Percentiles rank a stretch among this genome's conserved stretches.
These are phyloP conservation scores for Achlya hypogyna DNA, from an alignment of 352 stramenopile genomes.

Conservation along the genomic window DNA sequence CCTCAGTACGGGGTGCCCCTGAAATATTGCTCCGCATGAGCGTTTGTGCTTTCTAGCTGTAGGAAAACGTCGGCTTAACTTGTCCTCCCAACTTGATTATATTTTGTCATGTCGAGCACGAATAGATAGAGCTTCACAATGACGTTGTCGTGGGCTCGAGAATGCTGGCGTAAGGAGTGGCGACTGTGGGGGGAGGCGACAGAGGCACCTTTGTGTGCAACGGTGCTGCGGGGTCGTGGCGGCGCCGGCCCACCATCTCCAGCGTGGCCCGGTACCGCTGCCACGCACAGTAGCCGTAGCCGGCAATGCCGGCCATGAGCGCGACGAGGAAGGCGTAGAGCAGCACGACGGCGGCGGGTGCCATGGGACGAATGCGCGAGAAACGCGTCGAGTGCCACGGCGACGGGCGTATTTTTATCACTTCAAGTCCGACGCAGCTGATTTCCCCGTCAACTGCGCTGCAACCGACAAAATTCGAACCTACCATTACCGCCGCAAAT, in stretches of 20 bases:
- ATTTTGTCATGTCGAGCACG: too few relatives aligned
- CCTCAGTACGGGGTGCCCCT: not conserved
- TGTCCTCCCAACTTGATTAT: too few relatives aligned
- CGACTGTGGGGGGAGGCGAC: too few relatives aligned
- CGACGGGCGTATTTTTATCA: not conserved
- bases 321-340: slow-evolving; percentile 1
- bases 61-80: too few relatives aligned
- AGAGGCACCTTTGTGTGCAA: not conserved
- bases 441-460: not conserved
- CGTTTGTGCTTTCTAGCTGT: too few relatives aligned
- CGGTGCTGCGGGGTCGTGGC: too few relatives aligned
- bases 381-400: too few relatives aligned
- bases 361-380: not conserved
- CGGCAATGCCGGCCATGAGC: not conserved
- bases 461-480: not conserved
- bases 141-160: not conserved
- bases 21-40: not conserved
- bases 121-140: too few relatives aligned
- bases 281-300: slow-evolving; percentile 13
- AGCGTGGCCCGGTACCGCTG: not conserved
- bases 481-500: not conserved
- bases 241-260: not conserved
- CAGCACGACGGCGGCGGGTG: not conserved
- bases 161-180: not conserved
- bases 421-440: not conserved